Base-by-base conservation (phyloP, 2,329 filamentous ascomycete genomes). In the Xylariaceae sp. region DNA sequence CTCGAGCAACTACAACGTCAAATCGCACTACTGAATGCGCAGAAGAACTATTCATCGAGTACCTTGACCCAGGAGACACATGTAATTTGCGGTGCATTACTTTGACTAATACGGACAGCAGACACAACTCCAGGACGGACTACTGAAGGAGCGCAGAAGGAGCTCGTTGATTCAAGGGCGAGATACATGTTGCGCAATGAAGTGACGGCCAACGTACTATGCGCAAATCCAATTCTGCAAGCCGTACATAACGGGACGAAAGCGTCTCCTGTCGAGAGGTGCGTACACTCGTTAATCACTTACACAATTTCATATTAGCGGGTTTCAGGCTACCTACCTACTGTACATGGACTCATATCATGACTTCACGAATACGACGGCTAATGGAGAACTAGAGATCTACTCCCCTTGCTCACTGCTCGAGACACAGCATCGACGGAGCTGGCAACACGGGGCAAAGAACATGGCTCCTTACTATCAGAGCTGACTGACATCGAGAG, bases 221-320 rank as follows among this genome's bases (percentile, higher is more conserved):
- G 83, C 60, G 84, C 85, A 51, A 87, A 90, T 62, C 89, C 90
- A 7, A 84, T 89, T 39, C 74, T 95, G 51, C 89, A 88, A 63
- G 87, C 90, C 6, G 83, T 93, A 38, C 89, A 95, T 67, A 75
- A 81, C 54, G 84, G 84, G 41, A 81, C 80, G 12, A 78, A 82
- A 54, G 80, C 83, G 16, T 81, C 83, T 2, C 80, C 82, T 42
- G 75, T 85, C 47, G 89, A 94, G 71, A 81, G 83, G 89, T 89
- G 76, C 38, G 69, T 55, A 39, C 41, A 47, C 39, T 17, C 10
- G 13, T n/a, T 3, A 16, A 28, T 28, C 18, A 42, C 44, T 36
- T 22, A n/a, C 43, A 9, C 40, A 16, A 28, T 48, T 17, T 41
- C 12, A 33, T 10, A 31, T 36, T 22, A 19, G 31, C 13, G 14